Evolutionary conservation across 1,139 yeast genomes (phyloP), one percentile per base, ranked within the genome.

Genomic region (Scheffersomyces lignicola): DNA sequence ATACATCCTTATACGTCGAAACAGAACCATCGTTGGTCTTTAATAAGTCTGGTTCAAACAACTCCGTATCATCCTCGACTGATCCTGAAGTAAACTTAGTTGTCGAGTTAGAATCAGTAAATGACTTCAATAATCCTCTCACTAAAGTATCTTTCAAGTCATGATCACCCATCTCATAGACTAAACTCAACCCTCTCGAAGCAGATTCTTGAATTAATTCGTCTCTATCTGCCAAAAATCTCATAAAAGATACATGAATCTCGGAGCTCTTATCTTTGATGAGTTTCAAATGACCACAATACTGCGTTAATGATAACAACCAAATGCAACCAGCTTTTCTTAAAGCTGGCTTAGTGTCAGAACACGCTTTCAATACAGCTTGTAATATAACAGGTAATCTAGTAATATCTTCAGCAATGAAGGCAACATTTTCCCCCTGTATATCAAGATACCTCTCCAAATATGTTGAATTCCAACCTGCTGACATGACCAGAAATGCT

Each of bases 131-230:
- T 30, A 92, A 68, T n/a, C 85, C 80, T 45, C 80, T 81, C 1
- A 89, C 87, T 49, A 90, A 68, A 1, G 77, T 75, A 37, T 86
- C 94, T 50, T 83, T 83, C 42, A 86, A 60, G 10, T 79, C 83
- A 6, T 60, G 44, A 48, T 80, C 81, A 9, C 96, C 95, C 47
- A 79, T 60, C 45, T 90, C 96, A 52, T 86, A 90, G 3, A 89
- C 75, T 31, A 90, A 65, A 44, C 90, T 80, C 36, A 92, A 67
- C 2, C 97, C 98, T 48, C 95, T 70, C 0, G 96, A 83, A 0
- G 97, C 97, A 10, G 95, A 76, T 44, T 92, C 97, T 54, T 90
- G 97, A 14, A 90, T 70, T 18, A 89, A 63, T 29, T 90, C 96
- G 52, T 89, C 96, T 38, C 81, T 66, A 43, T 84, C 94, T 1